These are phyloP conservation scores for Chaetomiaceae sp. DNA, from an alignment of 2,329 filamentous ascomycete species.

Conservation along the genomic window DNA sequence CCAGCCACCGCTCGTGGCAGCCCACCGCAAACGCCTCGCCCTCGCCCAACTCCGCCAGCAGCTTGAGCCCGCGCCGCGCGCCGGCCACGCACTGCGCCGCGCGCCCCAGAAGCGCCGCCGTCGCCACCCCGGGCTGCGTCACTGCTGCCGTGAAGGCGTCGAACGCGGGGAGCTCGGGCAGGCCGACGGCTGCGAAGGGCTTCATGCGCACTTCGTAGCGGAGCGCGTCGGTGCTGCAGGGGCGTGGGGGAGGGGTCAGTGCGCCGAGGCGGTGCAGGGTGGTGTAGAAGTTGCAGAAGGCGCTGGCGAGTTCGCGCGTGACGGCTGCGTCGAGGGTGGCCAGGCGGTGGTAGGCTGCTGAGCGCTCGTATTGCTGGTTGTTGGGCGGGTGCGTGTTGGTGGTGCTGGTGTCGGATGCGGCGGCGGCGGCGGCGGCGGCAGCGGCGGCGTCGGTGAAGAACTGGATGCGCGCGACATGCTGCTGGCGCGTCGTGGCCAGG, in stretches of 20 bases:
- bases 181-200: slow-evolving; percentile 63
- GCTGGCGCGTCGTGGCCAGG: slow-evolving; percentile 59
- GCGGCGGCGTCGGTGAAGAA: slow-evolving; percentile 43
- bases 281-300: slow-evolving; percentile 57
- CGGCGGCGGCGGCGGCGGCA: background rate
- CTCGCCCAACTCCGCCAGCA: slow-evolving; percentile 45
- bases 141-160: slow-evolving; percentile 50
- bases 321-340: slow-evolving; percentile 60
- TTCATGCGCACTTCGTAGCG: slow-evolving; percentile 84
- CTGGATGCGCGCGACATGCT: slow-evolving; percentile 68
- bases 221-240: slow-evolving; percentile 61
- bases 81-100: slow-evolving; percentile 41
- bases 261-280: slow-evolving; percentile 54
- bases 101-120: slow-evolving; percentile 37
- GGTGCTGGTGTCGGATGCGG: slow-evolving; percentile 8
- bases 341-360: slow-evolving; percentile 51
- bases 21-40: slow-evolving; percentile 50
- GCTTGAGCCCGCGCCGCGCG: slow-evolving; percentile 52
- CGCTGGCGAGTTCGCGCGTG: slow-evolving; percentile 50
- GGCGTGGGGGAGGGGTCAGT: slow-evolving; percentile 45
- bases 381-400: too few relatives aligned
- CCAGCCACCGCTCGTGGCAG: slow-evolving; percentile 56
- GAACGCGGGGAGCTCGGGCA: slow-evolving; percentile 61
- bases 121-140: slow-evolving; percentile 34
- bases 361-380: slow-evolving; percentile 43